Base-by-base conservation (phyloP, 169 alveolate genomes). In the Plasmodium billcollinsi region DNA sequence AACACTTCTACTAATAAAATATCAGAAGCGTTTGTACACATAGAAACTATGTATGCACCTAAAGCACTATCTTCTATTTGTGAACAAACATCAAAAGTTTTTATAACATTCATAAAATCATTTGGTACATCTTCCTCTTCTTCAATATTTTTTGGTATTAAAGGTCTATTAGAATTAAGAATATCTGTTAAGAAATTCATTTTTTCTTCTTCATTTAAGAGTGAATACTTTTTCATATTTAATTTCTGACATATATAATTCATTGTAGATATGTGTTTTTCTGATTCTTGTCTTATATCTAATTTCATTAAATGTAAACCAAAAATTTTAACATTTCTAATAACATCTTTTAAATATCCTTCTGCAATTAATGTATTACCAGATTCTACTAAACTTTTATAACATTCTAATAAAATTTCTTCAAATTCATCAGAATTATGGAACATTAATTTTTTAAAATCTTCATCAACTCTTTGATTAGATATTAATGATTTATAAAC, bases 21-120 rank as follows among this genome's bases (percentile, higher is more conserved):
- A 80, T 95, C 97, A n/a, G 97, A 94, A 5, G 97, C 96, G 6
- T 75, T 56, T 15, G 67, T 66, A 85, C 97, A 95, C 97, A 95
- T 95, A 54, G 97, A 95, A 11, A 95, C 95, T 15, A 94, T 88
- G 26, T 95, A 95, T 6, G 97, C 94, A 11, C 96, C 96, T 78
- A 95, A 61, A 49, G 95, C 95, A 58, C 93, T 95, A 47, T 93
- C 93, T 21, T 95, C 96, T 56, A 95, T 69, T 73, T 91, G 94
- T 9, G 96, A 92, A 61, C 93, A 92, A 39, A 92, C 95, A 88
- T 88, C 89, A 75, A 92, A 94, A 1, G 97, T 94, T 18, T 93
- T 93, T 8, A 93, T 63, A 15, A 94, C 93, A 65, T 94, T 91
- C 15, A 88, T 59, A 56, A 93, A 92, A 18, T 93, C 97, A 11